Conservation (phyloP, 352 stramenopile species). For the Phytophthora hybrid region DNA sequence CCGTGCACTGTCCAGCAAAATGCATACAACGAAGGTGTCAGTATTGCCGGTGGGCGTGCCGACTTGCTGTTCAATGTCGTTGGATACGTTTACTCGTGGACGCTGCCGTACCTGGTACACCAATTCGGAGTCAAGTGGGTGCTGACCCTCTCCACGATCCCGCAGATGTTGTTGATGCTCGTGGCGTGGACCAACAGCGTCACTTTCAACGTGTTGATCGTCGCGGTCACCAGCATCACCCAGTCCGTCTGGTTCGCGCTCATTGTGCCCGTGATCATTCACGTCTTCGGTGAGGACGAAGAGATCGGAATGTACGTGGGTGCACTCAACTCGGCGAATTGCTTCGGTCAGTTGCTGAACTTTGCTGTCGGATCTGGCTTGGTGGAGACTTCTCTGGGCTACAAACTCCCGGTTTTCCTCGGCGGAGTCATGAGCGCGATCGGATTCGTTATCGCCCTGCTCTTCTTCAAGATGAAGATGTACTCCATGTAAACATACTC, state of each 20-base stretch:
- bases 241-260: constrained; percentile 60
- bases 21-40: constrained; percentile 61
- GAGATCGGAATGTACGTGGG: constrained; percentile 73
- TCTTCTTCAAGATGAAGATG: constrained; percentile 75
- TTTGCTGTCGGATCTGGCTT: constrained; percentile 60
- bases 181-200: constrained; percentile 57
- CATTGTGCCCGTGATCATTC: constrained; percentile 69
- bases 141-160: constrained; percentile 43
- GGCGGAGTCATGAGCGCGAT: constrained; percentile 63
- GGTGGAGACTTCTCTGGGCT: constrained; percentile 66
- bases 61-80: constrained; percentile 59
- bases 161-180: constrained; percentile 60
- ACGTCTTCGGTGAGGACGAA: constrained; percentile 55
- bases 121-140: constrained; percentile 58
- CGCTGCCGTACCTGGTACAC: constrained; percentile 51
- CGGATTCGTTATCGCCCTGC: constrained; percentile 56
- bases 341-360: constrained; percentile 73
- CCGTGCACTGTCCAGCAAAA: constrained; percentile 44
- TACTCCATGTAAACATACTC: constrained; percentile 59
- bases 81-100: constrained; percentile 56
- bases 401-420: constrained; percentile 71
- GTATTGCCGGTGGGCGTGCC: constrained; percentile 46
- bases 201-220: constrained; percentile 48
- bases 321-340: constrained; percentile 77
- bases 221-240: constrained; percentile 58